These are phyloP conservation scores for Aspergillus fumigatiaffinis DNA, from an alignment of 2,329 filamentous ascomycete species.

Conservation along the genomic window DNA sequence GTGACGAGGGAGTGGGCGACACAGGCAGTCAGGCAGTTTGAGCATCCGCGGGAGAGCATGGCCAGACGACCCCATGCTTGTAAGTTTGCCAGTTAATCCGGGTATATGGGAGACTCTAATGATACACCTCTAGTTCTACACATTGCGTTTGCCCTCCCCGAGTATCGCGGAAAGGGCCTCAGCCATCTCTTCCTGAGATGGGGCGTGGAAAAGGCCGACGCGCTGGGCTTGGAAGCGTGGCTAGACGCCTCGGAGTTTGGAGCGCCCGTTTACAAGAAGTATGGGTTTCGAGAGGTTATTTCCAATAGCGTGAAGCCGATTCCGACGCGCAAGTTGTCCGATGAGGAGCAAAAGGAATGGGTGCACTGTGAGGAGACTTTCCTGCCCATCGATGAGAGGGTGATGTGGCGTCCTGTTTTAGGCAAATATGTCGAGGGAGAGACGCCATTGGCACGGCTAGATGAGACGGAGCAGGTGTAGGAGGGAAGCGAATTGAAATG, in stretches of 20 bases:
- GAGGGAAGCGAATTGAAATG: no score
- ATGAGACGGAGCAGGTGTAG: not conserved
- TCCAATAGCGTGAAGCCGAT: not conserved
- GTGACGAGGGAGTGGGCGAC: constrained; percentile 16
- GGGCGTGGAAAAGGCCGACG: constrained; percentile 24
- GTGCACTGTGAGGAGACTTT: not conserved
- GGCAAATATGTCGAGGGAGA: constrained; percentile 10
- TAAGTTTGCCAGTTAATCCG: constrained; percentile 4
- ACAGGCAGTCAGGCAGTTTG: constrained; percentile 14
- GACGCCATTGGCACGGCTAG: not conserved
- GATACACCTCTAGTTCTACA: constrained; percentile 15
- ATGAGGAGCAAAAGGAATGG: constrained; percentile 8
- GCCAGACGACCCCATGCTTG: constrained; percentile 19
- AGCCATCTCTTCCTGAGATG: constrained; percentile 21
- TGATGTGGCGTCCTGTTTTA: constrained; percentile 12
- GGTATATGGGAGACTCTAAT: not conserved
- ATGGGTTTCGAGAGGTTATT: constrained; percentile 6
- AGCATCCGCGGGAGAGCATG: constrained; percentile 12
- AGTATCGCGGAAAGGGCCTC: constrained; percentile 22
- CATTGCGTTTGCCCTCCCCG: constrained; percentile 22
- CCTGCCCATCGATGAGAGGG: constrained; percentile 1
- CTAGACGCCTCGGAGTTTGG: constrained; percentile 20
- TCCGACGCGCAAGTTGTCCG: not conserved
- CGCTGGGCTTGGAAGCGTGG: constrained; percentile 18
- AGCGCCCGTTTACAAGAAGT: constrained; percentile 11